Conservation (phyloP, 2,329 filamentous ascomycete genomes). For the Dendrostoma leiphaemia region DNA sequence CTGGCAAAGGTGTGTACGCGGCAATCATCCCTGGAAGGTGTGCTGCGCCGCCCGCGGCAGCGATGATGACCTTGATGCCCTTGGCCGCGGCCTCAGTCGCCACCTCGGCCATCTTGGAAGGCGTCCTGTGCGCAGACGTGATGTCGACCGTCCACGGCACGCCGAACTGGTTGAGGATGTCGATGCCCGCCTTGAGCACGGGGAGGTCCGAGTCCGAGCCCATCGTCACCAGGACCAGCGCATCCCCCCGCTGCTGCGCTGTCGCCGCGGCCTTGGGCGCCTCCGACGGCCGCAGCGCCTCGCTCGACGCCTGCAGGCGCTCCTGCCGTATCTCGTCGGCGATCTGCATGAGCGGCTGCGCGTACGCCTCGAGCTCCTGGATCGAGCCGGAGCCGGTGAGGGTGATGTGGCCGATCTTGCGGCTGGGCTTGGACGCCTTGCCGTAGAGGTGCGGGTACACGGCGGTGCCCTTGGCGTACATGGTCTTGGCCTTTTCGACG, state of each 20-base stretch:
- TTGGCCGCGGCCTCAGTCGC: slow-evolving; percentile 60
- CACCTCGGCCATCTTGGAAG: slow-evolving; percentile 66
- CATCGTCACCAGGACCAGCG: slow-evolving; percentile 77
- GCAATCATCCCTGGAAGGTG: slow-evolving; percentile 74
- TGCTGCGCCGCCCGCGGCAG: slow-evolving; percentile 72
- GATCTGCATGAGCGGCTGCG: slow-evolving; percentile 67
- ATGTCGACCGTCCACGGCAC: slow-evolving; percentile 73
- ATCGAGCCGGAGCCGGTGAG: slow-evolving; percentile 68
- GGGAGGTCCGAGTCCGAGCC: slow-evolving; percentile 77
- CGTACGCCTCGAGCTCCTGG: slow-evolving; percentile 56
- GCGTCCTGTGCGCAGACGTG: slow-evolving; percentile 77
- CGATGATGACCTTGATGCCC: slow-evolving; percentile 72
- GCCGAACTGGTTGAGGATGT: slow-evolving; percentile 66
- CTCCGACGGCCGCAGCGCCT: slow-evolving; percentile 35
- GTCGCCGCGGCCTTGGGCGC: slow-evolving; percentile 11
- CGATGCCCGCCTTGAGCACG: slow-evolving; percentile 63
- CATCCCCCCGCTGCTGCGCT: slow-evolving; percentile 31
- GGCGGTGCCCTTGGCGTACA: slow-evolving; percentile 44
- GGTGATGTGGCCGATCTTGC: slow-evolving; percentile 96
- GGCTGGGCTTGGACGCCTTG: slow-evolving; percentile 80
- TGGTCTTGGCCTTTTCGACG: slow-evolving; percentile 42
- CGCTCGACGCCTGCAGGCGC: slow-evolving; percentile 41
- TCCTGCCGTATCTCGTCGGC: slow-evolving; percentile 59
- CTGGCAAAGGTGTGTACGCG: slow-evolving; percentile 67
- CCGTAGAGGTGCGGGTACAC: slow-evolving; percentile 82